phyloP scores from a whole-genome alignment of 805 yeast genomes.

The Candida saitoana region DNA sequence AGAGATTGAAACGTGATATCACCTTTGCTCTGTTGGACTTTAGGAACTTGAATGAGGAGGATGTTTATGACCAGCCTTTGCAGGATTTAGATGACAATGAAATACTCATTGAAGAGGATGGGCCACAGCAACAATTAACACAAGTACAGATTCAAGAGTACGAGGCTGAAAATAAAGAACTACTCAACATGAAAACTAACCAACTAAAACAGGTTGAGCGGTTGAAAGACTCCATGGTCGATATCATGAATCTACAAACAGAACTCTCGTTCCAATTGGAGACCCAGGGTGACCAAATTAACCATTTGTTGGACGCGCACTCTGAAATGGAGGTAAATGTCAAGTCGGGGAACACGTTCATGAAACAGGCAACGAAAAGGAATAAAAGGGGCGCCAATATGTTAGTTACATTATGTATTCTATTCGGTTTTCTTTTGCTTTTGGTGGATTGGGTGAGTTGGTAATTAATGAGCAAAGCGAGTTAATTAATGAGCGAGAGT shows the following conservation, averaged over 20 bases:
- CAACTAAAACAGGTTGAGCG: constrained; percentile 58
- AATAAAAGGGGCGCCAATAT: constrained; percentile 48
- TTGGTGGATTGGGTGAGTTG: constrained; percentile 33
- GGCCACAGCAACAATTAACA: constrained; percentile 22
- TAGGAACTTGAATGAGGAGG: constrained; percentile 37
- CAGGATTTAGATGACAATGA: constrained; percentile 9
- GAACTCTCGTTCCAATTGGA: constrained; percentile 71
- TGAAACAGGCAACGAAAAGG: constrained; percentile 62
- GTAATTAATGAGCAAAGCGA: constrained; percentile 3
- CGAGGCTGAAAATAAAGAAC: constrained; percentile 55
- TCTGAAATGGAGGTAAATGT: constrained; percentile 64
- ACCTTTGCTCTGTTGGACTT: constrained; percentile 35
- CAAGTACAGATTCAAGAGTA: constrained; percentile 58
- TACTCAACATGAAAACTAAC: constrained; percentile 52
- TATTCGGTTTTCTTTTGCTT: constrained; percentile 32
- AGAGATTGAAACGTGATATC: constrained; percentile 40
- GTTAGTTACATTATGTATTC: constrained; percentile 29
- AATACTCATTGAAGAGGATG: constrained; percentile 10
- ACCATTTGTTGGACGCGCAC: constrained; percentile 60
- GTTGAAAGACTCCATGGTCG: constrained; percentile 61
- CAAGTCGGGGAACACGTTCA: constrained; percentile 63
- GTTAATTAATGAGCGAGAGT: no score
- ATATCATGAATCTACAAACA: constrained; percentile 69
- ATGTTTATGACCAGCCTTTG: constrained; percentile 11
- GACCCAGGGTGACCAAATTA: constrained; percentile 67